These are phyloP conservation scores for Sporisorium graminicola DNA, from an alignment of 1,284 basidiomycete species.

Conservation along the genomic window DNA sequence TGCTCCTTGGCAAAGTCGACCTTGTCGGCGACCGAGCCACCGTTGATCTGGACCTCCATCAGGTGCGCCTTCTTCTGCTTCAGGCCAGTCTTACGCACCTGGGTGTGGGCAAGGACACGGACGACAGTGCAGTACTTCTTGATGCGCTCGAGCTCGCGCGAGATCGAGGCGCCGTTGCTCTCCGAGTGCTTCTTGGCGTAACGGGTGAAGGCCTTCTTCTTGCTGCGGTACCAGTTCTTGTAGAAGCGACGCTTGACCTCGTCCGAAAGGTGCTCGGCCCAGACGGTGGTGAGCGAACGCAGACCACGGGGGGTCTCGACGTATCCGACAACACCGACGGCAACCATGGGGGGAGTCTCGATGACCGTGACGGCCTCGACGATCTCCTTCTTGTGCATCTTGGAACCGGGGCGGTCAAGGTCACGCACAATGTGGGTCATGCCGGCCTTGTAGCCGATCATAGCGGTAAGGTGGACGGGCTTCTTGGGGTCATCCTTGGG, in stretches of 20 bases:
- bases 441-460: slow-evolving; percentile 99
- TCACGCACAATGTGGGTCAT: slow-evolving; percentile 99
- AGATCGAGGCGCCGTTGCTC: slow-evolving; percentile 89
- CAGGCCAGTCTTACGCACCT: slow-evolving; percentile 94
- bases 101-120: slow-evolving; percentile 97
- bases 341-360: slow-evolving; percentile 96
- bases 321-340: slow-evolving; percentile 99
- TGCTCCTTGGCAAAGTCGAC: slow-evolving; percentile 94
- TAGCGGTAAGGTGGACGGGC: slow-evolving; percentile 97
- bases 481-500: slow-evolving; percentile 98
- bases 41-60: slow-evolving; percentile 99
- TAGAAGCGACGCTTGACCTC: slow-evolving; percentile 99
- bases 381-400: slow-evolving; percentile 78
- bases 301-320: slow-evolving; percentile 99
- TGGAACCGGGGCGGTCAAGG: slow-evolving; percentile 96
- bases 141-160: slow-evolving; percentile 98
- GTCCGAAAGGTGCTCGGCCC: slow-evolving; percentile 78
- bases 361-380: slow-evolving; percentile 97
- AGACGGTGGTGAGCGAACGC: slow-evolving; percentile 81
- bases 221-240: slow-evolving; percentile 99
- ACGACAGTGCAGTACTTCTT: slow-evolving; percentile 99
- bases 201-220: slow-evolving; percentile 99
- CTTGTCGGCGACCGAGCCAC: slow-evolving; percentile 96
- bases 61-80: slow-evolving; percentile 99
- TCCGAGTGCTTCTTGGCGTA: slow-evolving; percentile 99